These are phyloP conservation scores for Cyberlindnera mississippiensis DNA, from an alignment of 805 yeast genomes.

Conservation along the genomic window DNA sequence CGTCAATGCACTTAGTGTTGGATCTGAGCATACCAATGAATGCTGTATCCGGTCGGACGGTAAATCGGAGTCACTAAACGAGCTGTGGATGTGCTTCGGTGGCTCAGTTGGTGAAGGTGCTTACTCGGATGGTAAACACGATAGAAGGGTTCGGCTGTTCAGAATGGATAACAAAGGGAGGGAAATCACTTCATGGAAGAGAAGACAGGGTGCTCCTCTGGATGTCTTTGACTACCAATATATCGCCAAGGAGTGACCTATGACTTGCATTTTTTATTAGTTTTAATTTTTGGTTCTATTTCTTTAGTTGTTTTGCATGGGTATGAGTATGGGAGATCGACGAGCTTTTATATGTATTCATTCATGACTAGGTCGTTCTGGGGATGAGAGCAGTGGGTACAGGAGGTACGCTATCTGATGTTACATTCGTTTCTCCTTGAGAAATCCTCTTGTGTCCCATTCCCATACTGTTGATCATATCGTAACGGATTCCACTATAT, in stretches of 20 bases:
- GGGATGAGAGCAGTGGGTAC: too few species aligned
- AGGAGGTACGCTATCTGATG: too few species aligned
- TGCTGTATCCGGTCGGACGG: constrained; percentile 45
- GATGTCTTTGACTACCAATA: constrained; percentile 42
- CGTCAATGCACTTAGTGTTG: constrained; percentile 55
- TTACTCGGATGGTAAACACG: constrained; percentile 47
- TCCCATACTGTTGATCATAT: too few species aligned
- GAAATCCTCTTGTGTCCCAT: too few species aligned
- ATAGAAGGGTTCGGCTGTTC: constrained; percentile 50
- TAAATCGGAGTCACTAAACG: constrained; percentile 17
- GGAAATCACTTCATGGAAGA: constrained; percentile 56
- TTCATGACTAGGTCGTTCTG: too few species aligned
- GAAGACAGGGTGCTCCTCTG: constrained; percentile 44
- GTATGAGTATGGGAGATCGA: too few species aligned
- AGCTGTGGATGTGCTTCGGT: constrained; percentile 62
- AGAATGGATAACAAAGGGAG: constrained; percentile 40
- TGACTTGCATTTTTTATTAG: too few species aligned
- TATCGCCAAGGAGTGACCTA: constrained; percentile 16
- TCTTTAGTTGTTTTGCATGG: neutral
- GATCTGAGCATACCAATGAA: constrained; percentile 69
- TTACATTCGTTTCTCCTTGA: too few species aligned
- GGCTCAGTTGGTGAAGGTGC: constrained; percentile 67
- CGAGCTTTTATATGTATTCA: too few species aligned
- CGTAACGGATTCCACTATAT: too few species aligned
- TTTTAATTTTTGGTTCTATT: too few species aligned